Evolutionary conservation across 495 filamentous ascomycete species (phyloP).

Genomic region (Xylaria venustula): DNA sequence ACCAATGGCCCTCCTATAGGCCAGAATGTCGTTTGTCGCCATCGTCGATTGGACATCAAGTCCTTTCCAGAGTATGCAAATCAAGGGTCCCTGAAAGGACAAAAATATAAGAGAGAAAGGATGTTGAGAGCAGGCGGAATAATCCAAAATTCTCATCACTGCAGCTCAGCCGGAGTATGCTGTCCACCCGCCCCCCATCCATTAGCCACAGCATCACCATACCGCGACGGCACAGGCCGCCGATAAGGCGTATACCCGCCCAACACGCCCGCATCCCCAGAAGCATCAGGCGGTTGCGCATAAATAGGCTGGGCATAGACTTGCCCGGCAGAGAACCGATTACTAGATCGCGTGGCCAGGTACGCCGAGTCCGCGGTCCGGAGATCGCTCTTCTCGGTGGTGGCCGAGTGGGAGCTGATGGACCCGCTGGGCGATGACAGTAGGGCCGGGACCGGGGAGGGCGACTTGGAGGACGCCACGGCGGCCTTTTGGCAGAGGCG

Average conservation of each 20-base stretch:
- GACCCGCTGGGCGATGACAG: not conserved
- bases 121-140: no score
- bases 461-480: not conserved
- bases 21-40: no score
- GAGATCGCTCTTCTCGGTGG: not conserved
- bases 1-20: no score
- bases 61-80: no score
- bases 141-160: not conserved
- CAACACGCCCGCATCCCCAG: not conserved
- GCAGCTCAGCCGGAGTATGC: slow-evolving; percentile 5
- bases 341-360: not conserved
- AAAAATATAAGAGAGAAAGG: no score
- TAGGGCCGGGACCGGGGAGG: slow-evolving; percentile 1
- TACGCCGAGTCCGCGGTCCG: not conserved
- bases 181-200: not conserved
- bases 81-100: no score
- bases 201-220: not conserved
- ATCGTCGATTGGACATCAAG: no score
- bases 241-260: not conserved
- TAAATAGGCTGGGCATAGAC: not conserved
- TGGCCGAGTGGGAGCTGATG: not conserved
- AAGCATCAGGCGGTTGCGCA: not conserved
- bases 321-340: not conserved
- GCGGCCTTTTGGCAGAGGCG: slow-evolving; percentile 56
- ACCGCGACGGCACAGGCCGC: not conserved